These are phyloP conservation scores for Termitomyces titanicus DNA, from an alignment of 768 basidiomycete species.

Conservation along the genomic window DNA sequence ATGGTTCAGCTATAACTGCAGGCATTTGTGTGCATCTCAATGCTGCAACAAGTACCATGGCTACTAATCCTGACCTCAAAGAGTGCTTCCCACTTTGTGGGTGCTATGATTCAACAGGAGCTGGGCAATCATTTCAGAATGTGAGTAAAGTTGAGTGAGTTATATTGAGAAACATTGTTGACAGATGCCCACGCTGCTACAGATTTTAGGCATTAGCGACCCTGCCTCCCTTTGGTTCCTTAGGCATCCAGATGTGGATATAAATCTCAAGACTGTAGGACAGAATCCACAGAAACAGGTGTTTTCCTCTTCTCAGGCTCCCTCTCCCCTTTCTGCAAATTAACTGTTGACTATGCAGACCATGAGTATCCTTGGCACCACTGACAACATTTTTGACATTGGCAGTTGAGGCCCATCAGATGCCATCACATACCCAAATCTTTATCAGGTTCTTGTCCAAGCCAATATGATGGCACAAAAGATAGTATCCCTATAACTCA, in stretches of 20 bases:
- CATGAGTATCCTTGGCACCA: constrained; percentile 40
- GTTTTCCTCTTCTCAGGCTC: background rate
- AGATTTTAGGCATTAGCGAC: constrained; percentile 58
- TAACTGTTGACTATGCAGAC: constrained; percentile 22
- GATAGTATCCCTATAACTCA: constrained; percentile 35
- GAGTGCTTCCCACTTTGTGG: constrained; percentile 84
- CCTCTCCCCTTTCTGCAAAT: background rate
- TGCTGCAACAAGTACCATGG: constrained; percentile 63
- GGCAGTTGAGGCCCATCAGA: constrained; percentile 43
- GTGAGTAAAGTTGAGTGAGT: too few species aligned
- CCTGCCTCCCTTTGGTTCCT: constrained; percentile 34
- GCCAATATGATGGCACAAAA: constrained; percentile 27
- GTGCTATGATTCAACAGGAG: constrained; percentile 83
- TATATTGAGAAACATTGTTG: too few species aligned
- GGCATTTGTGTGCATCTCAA: constrained; percentile 54
- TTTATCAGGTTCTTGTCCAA: constrained; percentile 39
- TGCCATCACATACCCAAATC: constrained; percentile 48
- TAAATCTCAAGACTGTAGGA: constrained; percentile 46
- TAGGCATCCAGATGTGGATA: constrained; percentile 46
- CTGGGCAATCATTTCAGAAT: constrained; percentile 63
- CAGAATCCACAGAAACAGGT: constrained; percentile 58
- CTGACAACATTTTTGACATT: constrained; percentile 34
- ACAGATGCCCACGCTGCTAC: constrained; percentile 43
- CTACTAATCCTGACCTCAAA: constrained; percentile 88
- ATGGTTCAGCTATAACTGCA: constrained; percentile 48